Evolutionary conservation across 305 asterid species (phyloP), one percentile per base, ranked within the genome.

Genomic region (Rubia balearica): DNA sequence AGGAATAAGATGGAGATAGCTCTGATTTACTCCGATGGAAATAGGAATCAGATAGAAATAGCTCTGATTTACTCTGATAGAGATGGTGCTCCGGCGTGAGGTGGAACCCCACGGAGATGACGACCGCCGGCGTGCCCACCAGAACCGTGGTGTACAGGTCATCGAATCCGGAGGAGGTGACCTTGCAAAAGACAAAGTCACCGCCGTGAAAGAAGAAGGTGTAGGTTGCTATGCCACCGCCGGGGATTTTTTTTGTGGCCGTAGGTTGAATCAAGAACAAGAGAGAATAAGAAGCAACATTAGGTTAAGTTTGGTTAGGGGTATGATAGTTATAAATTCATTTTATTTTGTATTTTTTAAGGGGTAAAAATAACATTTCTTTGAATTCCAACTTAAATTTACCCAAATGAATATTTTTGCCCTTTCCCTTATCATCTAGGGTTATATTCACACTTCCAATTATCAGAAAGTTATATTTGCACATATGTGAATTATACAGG

Each of bases 41-140:
- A 85, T 1, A 90, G 71, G 0, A 82, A 84, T 43, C 83, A 82
- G 46, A 83, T 43, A 48, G 81, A 73, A 68, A 88, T 40, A 65
- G 88, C 88, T 73, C 38, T 81, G 2, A 8, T n/a, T 77, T 76
- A 68, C 16, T 65, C 48, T 14, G 76, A 71, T 38, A 8, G 87
- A 87, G 86, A 43, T 83, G 84, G 76, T 84, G 83, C 71, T 84
- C 87, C 1, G 87, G 87, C 0, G 87, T 82, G 1, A 75, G 81
- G 55, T 85, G 86, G 46, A 85, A 85, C 21, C 73, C 83, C 2
- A 79, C 78, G 0, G 88, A 80, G 9, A 79, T 72, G 1, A 85
- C 53, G 6, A 83, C 22, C 0, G 85, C 82, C 3, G 86, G 85
- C 1, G 63, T 12, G 21, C 71, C n/a, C 2, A 7, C 1, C 8